Evolutionary conservation across 108 stramenopile species (phyloP).

Genomic region (Cyclotella sp.): DNA sequence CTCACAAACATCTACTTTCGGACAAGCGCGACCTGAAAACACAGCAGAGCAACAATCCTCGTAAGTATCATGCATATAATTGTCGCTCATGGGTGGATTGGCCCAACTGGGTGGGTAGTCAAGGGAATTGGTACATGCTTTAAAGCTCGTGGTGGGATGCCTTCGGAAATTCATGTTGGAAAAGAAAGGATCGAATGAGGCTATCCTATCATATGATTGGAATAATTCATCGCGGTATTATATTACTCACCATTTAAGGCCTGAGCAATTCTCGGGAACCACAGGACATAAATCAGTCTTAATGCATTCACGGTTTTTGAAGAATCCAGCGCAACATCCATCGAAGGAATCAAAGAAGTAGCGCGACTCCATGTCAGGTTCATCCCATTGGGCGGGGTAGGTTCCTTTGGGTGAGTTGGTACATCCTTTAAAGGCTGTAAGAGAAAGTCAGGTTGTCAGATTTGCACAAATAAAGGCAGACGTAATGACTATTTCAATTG

Average conservation of each 20-base stretch:
- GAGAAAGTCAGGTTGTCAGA: neutral
- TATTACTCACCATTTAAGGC: neutral
- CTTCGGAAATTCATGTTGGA: neutral
- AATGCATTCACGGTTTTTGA: slow-evolving; percentile 1
- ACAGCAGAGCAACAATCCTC: neutral
- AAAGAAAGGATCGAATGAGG: neutral
- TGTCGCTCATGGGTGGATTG: neutral
- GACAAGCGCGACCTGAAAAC: neutral
- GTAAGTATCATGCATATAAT: neutral
- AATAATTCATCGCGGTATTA: too few species aligned
- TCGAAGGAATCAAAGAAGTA: neutral
- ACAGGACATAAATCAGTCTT: slow-evolving; percentile 2
- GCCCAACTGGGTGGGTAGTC: slow-evolving; percentile 4
- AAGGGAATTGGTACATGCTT: slow-evolving; percentile 2
- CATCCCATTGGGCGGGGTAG: slow-evolving; percentile 11
- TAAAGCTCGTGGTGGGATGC: slow-evolving; percentile 10
- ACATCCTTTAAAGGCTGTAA: slow-evolving; percentile 12
- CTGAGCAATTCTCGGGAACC: slow-evolving; percentile 1
- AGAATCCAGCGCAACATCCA: neutral
- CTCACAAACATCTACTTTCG: slow-evolving; percentile 1
- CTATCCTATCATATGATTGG: neutral
- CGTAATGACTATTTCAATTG: neutral
- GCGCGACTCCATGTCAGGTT: neutral
- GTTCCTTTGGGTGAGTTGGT: slow-evolving; percentile 5
- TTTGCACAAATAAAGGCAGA: neutral